Conservation (phyloP, 2,329 filamentous ascomycete genomes). For the Colletotrichum incanum region DNA sequence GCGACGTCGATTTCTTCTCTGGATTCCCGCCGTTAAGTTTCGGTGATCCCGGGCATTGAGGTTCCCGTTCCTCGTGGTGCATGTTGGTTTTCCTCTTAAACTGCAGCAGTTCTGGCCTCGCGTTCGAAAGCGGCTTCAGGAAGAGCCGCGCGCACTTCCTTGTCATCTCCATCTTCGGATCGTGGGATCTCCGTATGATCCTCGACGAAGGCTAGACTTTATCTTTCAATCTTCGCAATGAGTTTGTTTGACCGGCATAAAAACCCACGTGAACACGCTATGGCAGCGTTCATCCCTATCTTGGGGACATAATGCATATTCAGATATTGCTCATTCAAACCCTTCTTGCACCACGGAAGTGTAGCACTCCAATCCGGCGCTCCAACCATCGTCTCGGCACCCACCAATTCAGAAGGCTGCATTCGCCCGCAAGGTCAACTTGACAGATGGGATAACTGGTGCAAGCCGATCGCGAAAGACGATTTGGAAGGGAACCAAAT, state of each 20-base stretch:
- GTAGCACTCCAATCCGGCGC: not conserved
- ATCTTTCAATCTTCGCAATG: not conserved
- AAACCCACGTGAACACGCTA: not conserved
- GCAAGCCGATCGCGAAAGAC: not conserved
- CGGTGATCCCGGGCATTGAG: not conserved
- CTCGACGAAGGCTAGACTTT: not conserved
- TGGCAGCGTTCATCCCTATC: not conserved
- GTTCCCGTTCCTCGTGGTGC: not conserved
- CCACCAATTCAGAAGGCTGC: not conserved
- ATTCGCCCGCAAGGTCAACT: not conserved
- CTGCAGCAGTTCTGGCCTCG: not conserved
- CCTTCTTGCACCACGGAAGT: not conserved
- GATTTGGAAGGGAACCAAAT: not conserved
- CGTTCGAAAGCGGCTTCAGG: not conserved
- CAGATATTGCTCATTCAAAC: not conserved
- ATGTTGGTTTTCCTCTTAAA: not conserved
- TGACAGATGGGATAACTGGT: not conserved
- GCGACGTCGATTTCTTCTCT: not conserved
- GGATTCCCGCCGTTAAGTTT: constrained; percentile 10
- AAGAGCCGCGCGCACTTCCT: not conserved
- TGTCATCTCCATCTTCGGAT: not conserved
- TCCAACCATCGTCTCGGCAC: not conserved
- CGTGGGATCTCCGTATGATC: not conserved
- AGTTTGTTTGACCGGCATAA: not conserved
- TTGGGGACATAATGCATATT: not conserved